Evolutionary conservation across 2,329 filamentous ascomycete genomes (phyloP), one percentile per base, ranked within the genome.

Genomic region (Aureobasidium sp.): DNA sequence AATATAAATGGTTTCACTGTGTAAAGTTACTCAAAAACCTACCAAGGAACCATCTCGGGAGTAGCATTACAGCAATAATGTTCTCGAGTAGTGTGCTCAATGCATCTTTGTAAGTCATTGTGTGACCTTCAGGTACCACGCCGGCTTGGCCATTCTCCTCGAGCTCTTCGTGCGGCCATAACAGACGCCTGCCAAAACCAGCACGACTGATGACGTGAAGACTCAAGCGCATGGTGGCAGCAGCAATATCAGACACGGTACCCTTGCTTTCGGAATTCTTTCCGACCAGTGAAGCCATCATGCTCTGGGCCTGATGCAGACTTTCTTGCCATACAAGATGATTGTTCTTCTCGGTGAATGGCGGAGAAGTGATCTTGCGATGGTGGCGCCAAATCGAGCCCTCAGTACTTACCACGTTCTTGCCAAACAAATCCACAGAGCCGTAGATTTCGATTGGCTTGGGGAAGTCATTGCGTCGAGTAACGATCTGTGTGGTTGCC

Each of bases 291-390:
- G 74, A 72, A 30, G 68, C 65, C 25, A 86, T 62, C 78, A 88
- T 78, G 11, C 77, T 75, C 56, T 78, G 70, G 0, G 84, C 79
- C 70, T 90, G 86, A 54, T 74, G 70, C 53, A 85, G 71, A 1
- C 78, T 75, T 64, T 87, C 83, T 7, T 70, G 70, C 67, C 83
- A 88, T 1, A 86, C 81, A 22, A 86, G 66, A 12, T 76, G 74
- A 54, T 87, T 84, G 66, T 88, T 90, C 69, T 78, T 82, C 70
- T 91, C 87, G 54, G 84, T 88, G 67, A 91, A 90, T 3, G 80
- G 80, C 0, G 85, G 81, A 24, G 83, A 79, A 0, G 82, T 85
- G 38, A 83, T 77, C 68, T 86, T 88, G 57, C 86, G 79, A 65
- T 91, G 86, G 68, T 79, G 76, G 27, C 82, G 81, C 87, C 86